Percentiles rank a stretch among this genome's conserved stretches.
Evolutionary conservation across 1,284 basidiomycete genomes (phyloP).

Genomic region (Ustilago hordei): DNA sequence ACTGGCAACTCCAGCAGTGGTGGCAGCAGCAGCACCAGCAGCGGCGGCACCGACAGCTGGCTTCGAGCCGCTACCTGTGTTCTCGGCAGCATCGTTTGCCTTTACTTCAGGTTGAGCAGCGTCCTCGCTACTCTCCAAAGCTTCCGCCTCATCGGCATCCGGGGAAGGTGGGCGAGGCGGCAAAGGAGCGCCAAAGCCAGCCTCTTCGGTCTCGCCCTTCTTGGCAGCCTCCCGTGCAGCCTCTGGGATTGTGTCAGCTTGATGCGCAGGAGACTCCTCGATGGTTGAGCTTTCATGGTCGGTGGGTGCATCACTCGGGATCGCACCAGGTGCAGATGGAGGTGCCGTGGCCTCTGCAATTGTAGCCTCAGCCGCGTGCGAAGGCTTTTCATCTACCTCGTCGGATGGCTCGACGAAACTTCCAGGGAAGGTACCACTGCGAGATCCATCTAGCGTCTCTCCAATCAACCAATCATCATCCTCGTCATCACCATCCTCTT

Average conservation of each 20-base stretch:
- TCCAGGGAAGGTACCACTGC: conserved; percentile 68
- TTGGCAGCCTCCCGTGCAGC: conserved; percentile 43
- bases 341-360: conserved; percentile 26
- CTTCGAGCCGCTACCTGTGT: conserved; percentile 7
- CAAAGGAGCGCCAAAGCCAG: conserved; percentile 45
- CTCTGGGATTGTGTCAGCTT: conserved; percentile 52
- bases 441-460: conserved; percentile 56
- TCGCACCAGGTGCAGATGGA: conserved; percentile 31
- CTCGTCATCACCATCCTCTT: conserved; percentile 65
- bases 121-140: conserved; percentile 1
- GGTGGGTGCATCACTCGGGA: conserved; percentile 23
- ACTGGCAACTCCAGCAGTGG: background rate
- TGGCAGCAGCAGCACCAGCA: conserved; percentile 10
- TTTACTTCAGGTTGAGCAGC: background rate
- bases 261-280: conserved; percentile 37
- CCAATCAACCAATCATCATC: conserved; percentile 70
- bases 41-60: conserved; percentile 5
- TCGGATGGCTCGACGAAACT: conserved; percentile 60
- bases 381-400: conserved; percentile 50
- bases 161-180: conserved; percentile 44
- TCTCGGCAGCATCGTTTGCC: background rate
- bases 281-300: conserved; percentile 25
- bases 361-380: conserved; percentile 31
- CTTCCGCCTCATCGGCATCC: conserved; percentile 20
- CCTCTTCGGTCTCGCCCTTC: conserved; percentile 38